Base-by-base conservation (phyloP, 306 rosid genomes). In the Begonia peltatifolia region DNA sequence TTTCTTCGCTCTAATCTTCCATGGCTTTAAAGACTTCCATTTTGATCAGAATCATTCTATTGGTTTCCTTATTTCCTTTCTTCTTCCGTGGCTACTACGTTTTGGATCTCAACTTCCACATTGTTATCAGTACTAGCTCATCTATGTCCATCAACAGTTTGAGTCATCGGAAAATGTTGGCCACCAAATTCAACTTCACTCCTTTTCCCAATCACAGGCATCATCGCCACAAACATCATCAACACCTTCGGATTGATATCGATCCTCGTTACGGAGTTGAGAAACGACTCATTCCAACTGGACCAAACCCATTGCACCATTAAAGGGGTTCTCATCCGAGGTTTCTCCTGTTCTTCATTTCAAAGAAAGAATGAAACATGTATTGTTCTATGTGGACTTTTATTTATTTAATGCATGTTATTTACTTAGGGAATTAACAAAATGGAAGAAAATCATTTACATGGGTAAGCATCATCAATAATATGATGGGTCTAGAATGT, bases 251-350 rank as follows among this genome's bases (percentile, higher is more conserved):
- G 58, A 52, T 47, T 68, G 50, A 80, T 23, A n/a, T n/a, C n/a
- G 87, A 83, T 68, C 89, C 93, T 9, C 83, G 73, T 12, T 83
- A 80, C 60, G 93, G 82, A 41, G 81, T 15, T 1, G 89, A 87
- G n/a, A 74, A 67, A 69, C 93, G 95, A 61, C 82, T 80, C 17
- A 93, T 87, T 53, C 95, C 95, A 46, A 79, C 82, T 1, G 95
- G 95, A 58, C 95, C 95, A 73, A 87, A 87, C 57, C 95, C 95
- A 46, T 83, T 87, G 79, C 95, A 87, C 79, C 95, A 87, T 69
- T 83, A 12, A 38, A 68, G n/a, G n/a, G 65, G 70, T 63, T 68
- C 43, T 12, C 14, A 44, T n/a, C 9, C 30, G 23, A 22, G 42
- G 23, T 43, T 23, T 13, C 62, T 53, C 41, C 41, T 67, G 6